Evolutionary conservation across 257 asterid genomes (phyloP).

Genomic region (Solanum piurae): DNA sequence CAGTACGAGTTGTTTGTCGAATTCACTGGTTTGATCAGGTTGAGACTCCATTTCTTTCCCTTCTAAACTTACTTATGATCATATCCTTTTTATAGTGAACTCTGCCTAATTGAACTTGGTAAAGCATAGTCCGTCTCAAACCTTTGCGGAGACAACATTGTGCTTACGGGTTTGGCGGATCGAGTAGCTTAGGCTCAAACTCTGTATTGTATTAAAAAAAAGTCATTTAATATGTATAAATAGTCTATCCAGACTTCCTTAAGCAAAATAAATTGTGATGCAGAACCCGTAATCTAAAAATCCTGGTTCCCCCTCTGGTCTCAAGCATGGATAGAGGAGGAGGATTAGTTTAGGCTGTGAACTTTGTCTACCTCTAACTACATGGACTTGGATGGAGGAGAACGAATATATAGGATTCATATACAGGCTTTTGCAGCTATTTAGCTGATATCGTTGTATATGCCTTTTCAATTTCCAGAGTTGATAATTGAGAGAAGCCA

Average conservation of each 20-base stretch:
- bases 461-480: not conserved
- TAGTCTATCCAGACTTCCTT: not conserved
- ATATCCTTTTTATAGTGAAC: not conserved
- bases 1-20: constrained; percentile 76
- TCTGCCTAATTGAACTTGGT: not conserved
- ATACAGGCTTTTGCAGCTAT: not conserved
- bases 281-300: not conserved
- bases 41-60: not conserved
- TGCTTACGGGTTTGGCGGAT: not conserved
- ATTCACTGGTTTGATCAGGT: constrained; percentile 90
- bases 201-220: not conserved
- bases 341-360: not conserved
- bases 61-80: not conserved
- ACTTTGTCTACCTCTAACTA: not conserved
- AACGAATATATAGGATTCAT: not conserved
- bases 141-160: not conserved
- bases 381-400: not conserved
- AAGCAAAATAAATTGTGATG: not conserved
- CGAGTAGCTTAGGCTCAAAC: not conserved
- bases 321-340: not conserved
- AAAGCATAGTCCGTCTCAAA: not conserved
- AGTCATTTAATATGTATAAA: not conserved
- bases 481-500: not conserved
- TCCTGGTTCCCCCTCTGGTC: not conserved
- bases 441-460: not conserved